phyloP scores from a whole-genome alignment of 2,329 filamentous ascomycete genomes.

The Madurella mycetomatis region DNA sequence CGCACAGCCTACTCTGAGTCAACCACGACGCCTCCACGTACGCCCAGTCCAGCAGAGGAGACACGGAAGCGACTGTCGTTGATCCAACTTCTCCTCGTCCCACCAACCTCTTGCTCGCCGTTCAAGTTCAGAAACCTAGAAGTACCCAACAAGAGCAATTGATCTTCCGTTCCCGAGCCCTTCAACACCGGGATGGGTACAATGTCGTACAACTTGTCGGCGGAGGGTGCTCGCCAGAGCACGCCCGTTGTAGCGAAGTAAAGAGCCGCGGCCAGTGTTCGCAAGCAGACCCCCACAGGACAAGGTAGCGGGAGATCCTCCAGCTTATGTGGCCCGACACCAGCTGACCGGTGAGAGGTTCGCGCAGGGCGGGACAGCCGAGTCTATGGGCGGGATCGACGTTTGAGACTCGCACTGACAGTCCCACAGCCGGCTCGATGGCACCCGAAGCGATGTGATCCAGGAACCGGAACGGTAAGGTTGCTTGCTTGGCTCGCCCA shows the following conservation, averaged over 20 bases:
- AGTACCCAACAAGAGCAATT: neutral
- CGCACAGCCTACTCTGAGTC: no score
- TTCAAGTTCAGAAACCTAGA: neutral
- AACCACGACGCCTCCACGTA: no score
- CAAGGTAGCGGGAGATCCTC: conserved; percentile 11
- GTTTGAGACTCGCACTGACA: conserved; percentile 37
- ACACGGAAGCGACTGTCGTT: neutral
- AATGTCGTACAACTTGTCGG: neutral
- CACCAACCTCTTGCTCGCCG: neutral
- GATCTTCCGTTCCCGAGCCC: neutral
- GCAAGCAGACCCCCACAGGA: neutral
- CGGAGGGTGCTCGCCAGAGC: neutral
- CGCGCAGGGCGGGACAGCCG: conserved; percentile 25
- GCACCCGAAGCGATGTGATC: conserved; percentile 38
- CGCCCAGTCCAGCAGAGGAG: no score
- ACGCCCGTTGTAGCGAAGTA: neutral
- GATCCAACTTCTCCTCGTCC: neutral
- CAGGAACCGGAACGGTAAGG: conserved; percentile 27
- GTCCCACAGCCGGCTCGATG: conserved; percentile 34
- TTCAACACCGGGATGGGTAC: neutral
- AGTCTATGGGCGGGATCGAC: conserved; percentile 35
- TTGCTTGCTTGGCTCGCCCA: conserved; percentile 18
- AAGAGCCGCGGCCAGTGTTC: neutral
- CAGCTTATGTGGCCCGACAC: conserved; percentile 14
- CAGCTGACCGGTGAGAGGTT: conserved; percentile 3